Percentiles rank a stretch among this genome's conserved stretches.
phyloP scores from a whole-genome alignment of 2,329 filamentous ascomycete genomes.

The Colletotrichum cordylinicola region DNA sequence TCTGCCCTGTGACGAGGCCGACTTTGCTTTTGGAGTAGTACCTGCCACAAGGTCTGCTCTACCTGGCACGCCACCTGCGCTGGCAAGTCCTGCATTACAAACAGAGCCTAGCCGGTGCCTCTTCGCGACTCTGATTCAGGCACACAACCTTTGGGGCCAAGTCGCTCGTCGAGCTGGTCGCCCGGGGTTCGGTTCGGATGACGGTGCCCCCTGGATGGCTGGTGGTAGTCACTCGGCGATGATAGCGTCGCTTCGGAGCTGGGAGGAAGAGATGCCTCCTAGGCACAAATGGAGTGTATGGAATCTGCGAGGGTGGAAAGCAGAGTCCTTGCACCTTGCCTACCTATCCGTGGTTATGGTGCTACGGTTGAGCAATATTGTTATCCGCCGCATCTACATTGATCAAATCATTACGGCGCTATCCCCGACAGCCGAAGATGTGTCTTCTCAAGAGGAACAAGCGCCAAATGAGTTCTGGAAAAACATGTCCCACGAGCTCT shows the following conservation, averaged over 20 bases:
- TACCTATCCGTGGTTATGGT: not conserved
- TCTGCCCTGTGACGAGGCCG: not conserved
- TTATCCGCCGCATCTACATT: not conserved
- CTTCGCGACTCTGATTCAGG: not conserved
- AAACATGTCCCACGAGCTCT: not conserved
- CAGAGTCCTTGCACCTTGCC: not conserved
- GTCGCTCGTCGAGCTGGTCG: not conserved
- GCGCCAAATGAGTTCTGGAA: not conserved
- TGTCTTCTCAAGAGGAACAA: not conserved
- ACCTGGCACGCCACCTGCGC: not conserved
- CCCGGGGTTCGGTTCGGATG: not conserved
- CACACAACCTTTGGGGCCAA: not conserved
- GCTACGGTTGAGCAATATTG: not conserved
- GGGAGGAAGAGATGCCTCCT: not conserved
- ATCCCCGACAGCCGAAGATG: not conserved
- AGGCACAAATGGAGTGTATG: not conserved
- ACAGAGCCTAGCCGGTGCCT: not conserved
- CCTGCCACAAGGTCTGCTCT: not conserved
- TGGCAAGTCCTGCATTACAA: not conserved
- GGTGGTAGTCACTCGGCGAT: not conserved
- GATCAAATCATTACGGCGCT: not conserved
- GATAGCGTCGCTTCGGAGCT: not conserved
- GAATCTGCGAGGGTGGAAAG: not conserved
- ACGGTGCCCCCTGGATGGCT: not conserved
- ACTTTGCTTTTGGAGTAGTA: not conserved